Conservation (phyloP, 805 yeast species). For the Metschnikowia dekortorum region DNA sequence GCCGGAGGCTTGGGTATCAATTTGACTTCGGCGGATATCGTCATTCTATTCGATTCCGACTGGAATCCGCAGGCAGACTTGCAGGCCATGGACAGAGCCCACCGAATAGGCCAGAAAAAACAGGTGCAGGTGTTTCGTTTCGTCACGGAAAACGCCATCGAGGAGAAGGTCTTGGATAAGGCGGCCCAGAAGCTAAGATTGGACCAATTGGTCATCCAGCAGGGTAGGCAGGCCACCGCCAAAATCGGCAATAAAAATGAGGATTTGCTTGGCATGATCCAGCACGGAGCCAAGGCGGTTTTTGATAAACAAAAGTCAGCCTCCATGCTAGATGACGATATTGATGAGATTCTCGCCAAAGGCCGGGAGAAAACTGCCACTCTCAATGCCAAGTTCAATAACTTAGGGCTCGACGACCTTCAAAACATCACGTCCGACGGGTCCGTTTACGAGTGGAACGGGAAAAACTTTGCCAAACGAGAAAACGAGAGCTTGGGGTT, state of each 20-base stretch:
- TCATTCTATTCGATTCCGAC: slow-evolving; percentile 84
- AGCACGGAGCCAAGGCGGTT: slow-evolving; percentile 90
- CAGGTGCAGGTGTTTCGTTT: slow-evolving; percentile 91
- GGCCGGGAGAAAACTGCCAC: slow-evolving; percentile 81
- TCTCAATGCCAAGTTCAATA: slow-evolving; percentile 75
- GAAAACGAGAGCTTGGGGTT: slow-evolving; percentile 33
- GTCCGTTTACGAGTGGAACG: slow-evolving; percentile 96
- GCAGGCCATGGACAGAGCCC: slow-evolving; percentile 98
- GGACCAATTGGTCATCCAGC: slow-evolving; percentile 94
- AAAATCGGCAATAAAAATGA: slow-evolving; percentile 66
- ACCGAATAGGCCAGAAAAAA: slow-evolving; percentile 93
- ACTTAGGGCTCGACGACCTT: slow-evolving; percentile 86
- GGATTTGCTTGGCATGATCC: slow-evolving; percentile 91
- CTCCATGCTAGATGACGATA: slow-evolving; percentile 55
- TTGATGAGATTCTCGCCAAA: slow-evolving; percentile 72
- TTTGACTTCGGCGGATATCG: slow-evolving; percentile 87
- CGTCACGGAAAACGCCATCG: slow-evolving; percentile 94
- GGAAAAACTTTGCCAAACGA: slow-evolving; percentile 69
- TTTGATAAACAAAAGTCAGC: slow-evolving; percentile 48
- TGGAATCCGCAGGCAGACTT: slow-evolving; percentile 99
- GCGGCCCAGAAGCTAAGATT: slow-evolving; percentile 91
- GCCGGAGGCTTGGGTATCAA: slow-evolving; percentile 98
- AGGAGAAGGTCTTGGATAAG: slow-evolving; percentile 90
- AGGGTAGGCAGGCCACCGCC: slow-evolving; percentile 46
- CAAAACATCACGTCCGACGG: slow-evolving; percentile 87